Evolutionary conservation across 805 yeast species (phyloP).

Genomic region (Starmerella sirachaensis): DNA sequence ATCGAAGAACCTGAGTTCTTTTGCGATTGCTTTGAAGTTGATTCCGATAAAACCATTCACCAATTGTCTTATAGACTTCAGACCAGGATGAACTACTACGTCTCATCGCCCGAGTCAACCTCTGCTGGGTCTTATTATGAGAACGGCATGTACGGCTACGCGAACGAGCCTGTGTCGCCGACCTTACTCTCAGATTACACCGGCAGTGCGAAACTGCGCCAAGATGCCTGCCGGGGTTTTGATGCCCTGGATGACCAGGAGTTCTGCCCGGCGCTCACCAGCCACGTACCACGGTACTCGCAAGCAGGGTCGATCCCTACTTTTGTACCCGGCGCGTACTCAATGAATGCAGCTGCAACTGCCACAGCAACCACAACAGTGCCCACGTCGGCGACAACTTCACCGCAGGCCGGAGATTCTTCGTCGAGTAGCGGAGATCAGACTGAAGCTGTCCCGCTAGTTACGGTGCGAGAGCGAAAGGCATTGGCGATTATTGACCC

Average conservation of each 20-base stretch:
- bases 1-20: too few relatives aligned
- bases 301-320: neutral
- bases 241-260: slow-evolving; percentile 61
- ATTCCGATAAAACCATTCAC: too few relatives aligned
- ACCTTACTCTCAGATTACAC: slow-evolving; percentile 22
- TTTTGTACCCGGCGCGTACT: neutral
- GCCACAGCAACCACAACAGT: slow-evolving; percentile 1
- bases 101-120: slow-evolving; percentile 21
- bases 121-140: slow-evolving; percentile 19
- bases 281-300: neutral
- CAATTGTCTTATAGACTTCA: too few relatives aligned
- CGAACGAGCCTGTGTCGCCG: slow-evolving; percentile 27
- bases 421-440: too few relatives aligned
- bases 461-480: slow-evolving; percentile 16
- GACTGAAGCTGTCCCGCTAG: slow-evolving; percentile 13
- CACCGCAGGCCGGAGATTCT: too few relatives aligned
- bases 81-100: slow-evolving; percentile 19
- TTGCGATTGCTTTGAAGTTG: too few relatives aligned
- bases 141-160: slow-evolving; percentile 10
- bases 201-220: slow-evolving; percentile 20
- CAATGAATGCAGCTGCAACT: neutral
- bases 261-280: slow-evolving; percentile 43
- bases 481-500: slow-evolving; percentile 24
- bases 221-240: slow-evolving; percentile 50
- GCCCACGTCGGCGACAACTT: slow-evolving; percentile 3